Evolutionary conservation across 257 asterid genomes (phyloP).

Genomic region (Nicotiana sylvestris): DNA sequence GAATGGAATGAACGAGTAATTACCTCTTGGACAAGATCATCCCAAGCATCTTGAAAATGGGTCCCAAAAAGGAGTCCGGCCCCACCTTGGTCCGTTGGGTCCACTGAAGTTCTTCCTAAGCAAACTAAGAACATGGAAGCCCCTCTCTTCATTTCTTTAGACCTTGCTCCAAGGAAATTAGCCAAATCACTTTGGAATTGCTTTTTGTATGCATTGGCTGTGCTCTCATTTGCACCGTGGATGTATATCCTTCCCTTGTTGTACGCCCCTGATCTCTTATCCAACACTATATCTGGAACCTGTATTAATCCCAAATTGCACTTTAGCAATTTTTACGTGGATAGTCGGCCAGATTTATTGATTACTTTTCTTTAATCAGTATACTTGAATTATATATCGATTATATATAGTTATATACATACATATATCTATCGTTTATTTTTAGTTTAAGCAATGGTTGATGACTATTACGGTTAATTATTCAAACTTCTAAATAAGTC

Average conservation of each 20-base stretch:
- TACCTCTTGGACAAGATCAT: constrained; percentile 95
- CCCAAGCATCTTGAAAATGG: constrained; percentile 97
- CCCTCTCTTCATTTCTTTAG: constrained; percentile 67
- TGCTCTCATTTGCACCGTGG: constrained; percentile 75
- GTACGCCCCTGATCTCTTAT: constrained; percentile 69
- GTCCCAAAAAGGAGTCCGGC: constrained; percentile 91
- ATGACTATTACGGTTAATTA: too few species aligned
- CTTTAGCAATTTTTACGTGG: too few species aligned
- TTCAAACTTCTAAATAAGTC: too few species aligned
- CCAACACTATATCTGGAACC: constrained; percentile 81
- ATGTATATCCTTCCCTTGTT: constrained; percentile 74
- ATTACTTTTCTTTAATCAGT: too few species aligned
- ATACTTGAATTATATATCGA: too few species aligned
- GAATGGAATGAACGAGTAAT: neutral
- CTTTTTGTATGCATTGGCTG: constrained; percentile 64
- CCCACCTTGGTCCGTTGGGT: constrained; percentile 91
- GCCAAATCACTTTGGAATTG: constrained; percentile 77
- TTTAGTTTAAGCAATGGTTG: too few species aligned
- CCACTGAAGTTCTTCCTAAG: constrained; percentile 70
- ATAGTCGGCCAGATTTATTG: too few species aligned
- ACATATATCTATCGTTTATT: too few species aligned
- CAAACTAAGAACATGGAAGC: constrained; percentile 91
- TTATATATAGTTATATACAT: too few species aligned
- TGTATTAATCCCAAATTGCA: neutral
- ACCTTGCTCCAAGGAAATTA: constrained; percentile 55